Evolutionary conservation across 306 rosid genomes (phyloP), one percentile per base, ranked within the genome.

Genomic region (Chamaecrista fasciculata): DNA sequence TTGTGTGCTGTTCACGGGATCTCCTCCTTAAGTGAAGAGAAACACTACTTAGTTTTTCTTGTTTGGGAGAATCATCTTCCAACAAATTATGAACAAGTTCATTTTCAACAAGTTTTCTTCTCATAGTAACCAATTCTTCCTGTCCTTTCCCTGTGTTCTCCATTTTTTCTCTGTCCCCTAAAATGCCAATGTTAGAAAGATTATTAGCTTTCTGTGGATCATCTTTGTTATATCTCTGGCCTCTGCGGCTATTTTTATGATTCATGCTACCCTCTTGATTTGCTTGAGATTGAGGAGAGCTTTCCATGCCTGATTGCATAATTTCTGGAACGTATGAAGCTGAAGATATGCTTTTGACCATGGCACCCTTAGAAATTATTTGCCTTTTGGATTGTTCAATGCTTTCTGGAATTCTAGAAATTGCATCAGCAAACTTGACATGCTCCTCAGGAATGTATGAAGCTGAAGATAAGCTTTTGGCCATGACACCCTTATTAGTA

Each of bases 391-490:
- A 62, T 49, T 71, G 61, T 74, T 70, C 81, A 66, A 40, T 66
- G 47, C 43, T 76, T 77, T 84, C 82, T 74, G 61, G 77, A 75
- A 69, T 40, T 75, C 67, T 67, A 68, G 14, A n/a, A 75, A 74
- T 79, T 46, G 53, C 66, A 42, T 63, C 75, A 66, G 72, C 55
- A 66, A 25, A 59, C 75, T 74, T 59, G 77, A 60, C 31, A 36
- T 57, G 76, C 67, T 72, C 77, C 77, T 62, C 57, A 11, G 68
- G 82, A 72, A 43, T 55, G 62, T 73, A 49, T 42, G 50, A 46
- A 48, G 79, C 51, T 34, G 86, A 70, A 33, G 84, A 71, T 69
- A 63, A 40, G 61, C 46, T 47, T 78, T 70, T 73, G 66, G 60
- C 71, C 31, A 55, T 39, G 71, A 19, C 52, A 46, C 55, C 76